Evolutionary conservation across 768 basidiomycete genomes (phyloP), one percentile per base, ranked within the genome.

Genomic region (Mrakia frigida): DNA sequence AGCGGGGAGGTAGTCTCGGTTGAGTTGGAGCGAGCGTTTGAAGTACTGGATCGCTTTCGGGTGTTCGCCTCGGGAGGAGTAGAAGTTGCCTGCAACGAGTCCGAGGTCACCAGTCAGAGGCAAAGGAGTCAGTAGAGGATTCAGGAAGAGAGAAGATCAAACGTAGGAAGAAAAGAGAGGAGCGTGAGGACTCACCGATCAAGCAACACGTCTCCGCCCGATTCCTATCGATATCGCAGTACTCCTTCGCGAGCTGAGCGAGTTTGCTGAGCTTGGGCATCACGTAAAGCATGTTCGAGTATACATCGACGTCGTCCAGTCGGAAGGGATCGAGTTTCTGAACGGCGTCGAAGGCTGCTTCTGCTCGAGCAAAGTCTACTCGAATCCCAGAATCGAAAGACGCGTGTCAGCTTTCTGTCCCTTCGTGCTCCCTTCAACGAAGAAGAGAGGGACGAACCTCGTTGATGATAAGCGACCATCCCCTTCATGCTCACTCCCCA

Each of bases 41-140:
- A 98, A 98, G 84, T 98, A 98, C 80, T 91, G 91, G 79, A 98
- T 90, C 1, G 97, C 94, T 84, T 96, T 95, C 82, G 93, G 93
- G 83, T 98, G 94, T 81, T 98, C 96, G 18, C 89, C 88, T 37
- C 94, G 89, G 21, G 96, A 86, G 10, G 95, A 97, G 84, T 95
- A 96, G 81, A 98, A 94, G 81, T 98, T 98, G n/a, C 97, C 96
- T 99, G 79, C 11, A n/a, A 25, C 13, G 21, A n/a, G 33, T 16
- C 0, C 46, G 46, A 50, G 21, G 46, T 14, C 7, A 31, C n/a
- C 33, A 52, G 39, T 31, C 65, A 28, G 11, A 33, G 43, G 31
- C 35, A 70, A 14, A 53, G 52, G n/a, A 63, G 73, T 25, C 1
- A 10, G 63, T 78, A 50, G 2, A 5, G 25, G 52, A 31, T 1